phyloP scores from a whole-genome alignment of 169 alveolate species.

The Plasmodium berghei region DNA sequence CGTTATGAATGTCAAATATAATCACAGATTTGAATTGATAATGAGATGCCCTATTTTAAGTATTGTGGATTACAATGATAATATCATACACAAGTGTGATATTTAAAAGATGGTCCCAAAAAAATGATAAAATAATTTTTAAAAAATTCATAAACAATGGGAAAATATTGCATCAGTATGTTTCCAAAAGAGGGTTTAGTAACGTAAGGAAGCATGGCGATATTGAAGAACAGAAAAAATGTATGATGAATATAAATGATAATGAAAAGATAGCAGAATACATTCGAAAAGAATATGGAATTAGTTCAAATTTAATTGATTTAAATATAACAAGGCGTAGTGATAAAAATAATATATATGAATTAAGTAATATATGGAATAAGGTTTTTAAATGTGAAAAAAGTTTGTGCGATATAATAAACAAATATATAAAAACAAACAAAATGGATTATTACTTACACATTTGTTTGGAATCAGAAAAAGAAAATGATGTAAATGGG shows the following conservation, averaged over 20 bases:
- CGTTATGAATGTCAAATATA: too few relatives aligned
- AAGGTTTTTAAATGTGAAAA: slow-evolving; percentile 58
- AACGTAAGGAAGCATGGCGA: not conserved
- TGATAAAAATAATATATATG: slow-evolving; percentile 15
- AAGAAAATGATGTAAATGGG: not conserved
- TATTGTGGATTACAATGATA: slow-evolving; percentile 6
- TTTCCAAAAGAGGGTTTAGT: slow-evolving; percentile 3
- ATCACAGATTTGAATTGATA: too few relatives aligned
- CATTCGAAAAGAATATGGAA: slow-evolving; percentile 18
- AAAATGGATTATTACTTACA: slow-evolving; percentile 38
- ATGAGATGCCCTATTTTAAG: not conserved
- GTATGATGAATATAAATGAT: not conserved
- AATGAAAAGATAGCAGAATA: slow-evolving; percentile 7
- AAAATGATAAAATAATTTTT: not conserved
- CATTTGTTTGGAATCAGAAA: not conserved
- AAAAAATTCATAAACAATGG: not conserved
- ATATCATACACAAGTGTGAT: slow-evolving; percentile 7
- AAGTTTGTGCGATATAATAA: slow-evolving; percentile 37
- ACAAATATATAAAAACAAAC: slow-evolving; percentile 52
- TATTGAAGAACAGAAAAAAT: not conserved
- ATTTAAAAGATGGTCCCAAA: slow-evolving; percentile 2
- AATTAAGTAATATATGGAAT: slow-evolving; percentile 35
- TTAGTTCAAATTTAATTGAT: slow-evolving; percentile 13
- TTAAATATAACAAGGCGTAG: slow-evolving; percentile 5
- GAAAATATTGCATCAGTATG: not conserved